Conservation (phyloP, 1,139 yeast species). For the Geotrichum aggregatum region DNA sequence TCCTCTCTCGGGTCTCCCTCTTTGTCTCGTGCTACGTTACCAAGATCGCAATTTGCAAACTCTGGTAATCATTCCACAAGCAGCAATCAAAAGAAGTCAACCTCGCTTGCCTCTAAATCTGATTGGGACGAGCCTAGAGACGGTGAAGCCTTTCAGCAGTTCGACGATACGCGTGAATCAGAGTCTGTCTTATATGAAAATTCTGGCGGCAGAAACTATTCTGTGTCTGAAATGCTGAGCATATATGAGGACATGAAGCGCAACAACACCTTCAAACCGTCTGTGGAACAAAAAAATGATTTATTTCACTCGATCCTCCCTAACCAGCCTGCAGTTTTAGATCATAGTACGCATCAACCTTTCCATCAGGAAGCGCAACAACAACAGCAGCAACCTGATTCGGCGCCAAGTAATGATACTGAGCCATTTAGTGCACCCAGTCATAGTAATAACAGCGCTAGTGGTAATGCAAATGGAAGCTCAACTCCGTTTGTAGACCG, state of each 20-base stretch:
- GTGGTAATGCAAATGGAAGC: conserved; percentile 5
- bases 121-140: conserved; percentile 13
- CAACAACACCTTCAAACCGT: conserved; percentile 30
- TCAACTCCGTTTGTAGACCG: conserved; percentile 18
- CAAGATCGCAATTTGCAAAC: conserved; percentile 8
- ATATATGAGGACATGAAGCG: conserved; percentile 50
- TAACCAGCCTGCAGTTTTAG: conserved; percentile 25
- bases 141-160: background rate
- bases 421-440: background rate
- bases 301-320: conserved; percentile 26
- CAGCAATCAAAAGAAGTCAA: conserved; percentile 3
- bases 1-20: conserved; percentile 13
- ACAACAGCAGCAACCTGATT: conserved; percentile 8
- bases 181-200: conserved; percentile 19
- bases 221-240: conserved; percentile 52
- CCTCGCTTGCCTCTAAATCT: conserved; percentile 3
- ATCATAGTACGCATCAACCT: conserved; percentile 11
- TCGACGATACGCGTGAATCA: conserved; percentile 4
- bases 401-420: conserved; percentile 4
- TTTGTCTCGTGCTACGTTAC: conserved; percentile 1
- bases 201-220: conserved; percentile 39
- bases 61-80: conserved; percentile 2
- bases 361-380: conserved; percentile 10
- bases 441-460: conserved; percentile 10
- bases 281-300: conserved; percentile 34